These are phyloP conservation scores for Eimeria sp. DNA, from an alignment of 169 alveolate genomes.

Conservation along the genomic window DNA sequence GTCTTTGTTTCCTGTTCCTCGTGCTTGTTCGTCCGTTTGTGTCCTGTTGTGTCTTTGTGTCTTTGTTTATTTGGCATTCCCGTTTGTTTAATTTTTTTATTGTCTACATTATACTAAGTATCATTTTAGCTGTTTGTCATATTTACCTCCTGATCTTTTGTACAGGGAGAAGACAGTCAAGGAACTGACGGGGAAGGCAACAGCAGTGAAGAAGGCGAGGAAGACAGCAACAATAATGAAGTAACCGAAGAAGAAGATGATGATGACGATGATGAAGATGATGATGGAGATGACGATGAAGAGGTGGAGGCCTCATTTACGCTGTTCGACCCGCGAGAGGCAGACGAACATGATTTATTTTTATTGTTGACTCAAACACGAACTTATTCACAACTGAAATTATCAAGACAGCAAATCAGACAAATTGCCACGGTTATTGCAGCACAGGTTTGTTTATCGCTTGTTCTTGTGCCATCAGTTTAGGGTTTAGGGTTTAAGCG, in stretches of 20 bases:
- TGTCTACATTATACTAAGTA: too few relatives aligned
- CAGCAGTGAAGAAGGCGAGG: background rate
- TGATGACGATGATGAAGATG: slow-evolving; percentile 15
- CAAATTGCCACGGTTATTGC: slow-evolving; percentile 37
- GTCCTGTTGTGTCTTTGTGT: too few relatives aligned
- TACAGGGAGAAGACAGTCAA: too few relatives aligned
- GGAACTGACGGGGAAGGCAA: too few relatives aligned
- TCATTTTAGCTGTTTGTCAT: too few relatives aligned
- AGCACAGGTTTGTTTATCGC: slow-evolving; percentile 4
- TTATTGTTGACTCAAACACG: slow-evolving; percentile 37
- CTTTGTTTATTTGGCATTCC: too few relatives aligned
- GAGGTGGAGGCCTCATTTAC: slow-evolving; percentile 58
- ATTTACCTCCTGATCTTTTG: too few relatives aligned
- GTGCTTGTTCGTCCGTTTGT: too few relatives aligned
- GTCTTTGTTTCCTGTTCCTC: too few relatives aligned
- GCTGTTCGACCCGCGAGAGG: slow-evolving; percentile 71
- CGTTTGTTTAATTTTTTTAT: too few relatives aligned
- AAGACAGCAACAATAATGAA: slow-evolving; percentile 21
- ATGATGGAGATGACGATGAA: background rate
- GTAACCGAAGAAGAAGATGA: background rate
- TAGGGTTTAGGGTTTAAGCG: too few relatives aligned
- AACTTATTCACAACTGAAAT: background rate
- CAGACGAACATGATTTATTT: slow-evolving; percentile 20
- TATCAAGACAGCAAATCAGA: background rate
- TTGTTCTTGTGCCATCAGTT: too few relatives aligned